Base-by-base conservation (phyloP, 106 monocot species). In the Acorus calamus region DNA sequence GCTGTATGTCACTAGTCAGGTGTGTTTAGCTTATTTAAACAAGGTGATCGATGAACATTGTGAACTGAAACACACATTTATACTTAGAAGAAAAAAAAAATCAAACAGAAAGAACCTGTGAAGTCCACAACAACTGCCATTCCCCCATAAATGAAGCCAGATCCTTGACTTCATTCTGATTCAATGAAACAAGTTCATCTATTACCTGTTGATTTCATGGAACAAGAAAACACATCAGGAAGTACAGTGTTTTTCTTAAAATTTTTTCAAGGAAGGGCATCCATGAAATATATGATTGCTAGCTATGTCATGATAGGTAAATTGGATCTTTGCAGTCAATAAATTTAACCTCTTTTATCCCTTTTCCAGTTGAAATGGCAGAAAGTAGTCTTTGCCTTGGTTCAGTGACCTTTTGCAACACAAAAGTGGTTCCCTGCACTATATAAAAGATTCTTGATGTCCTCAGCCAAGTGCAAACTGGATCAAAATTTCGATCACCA, bases 381-480 rank as follows among this genome's bases (percentile, higher is more conserved):
- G 84, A 82, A 46, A 91, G 61, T 46, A 96, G 62, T 59, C 67
- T 91, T 65, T 96, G 96, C 49, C 87, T 82, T 54, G 82, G 90
- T 60, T 91, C 87, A 58, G 49, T 72, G 67, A 60, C 67, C 71
- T 91, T 96, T 79, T 96, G 96, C 58, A 96, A 69, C 50, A 96
- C 90, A 79, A 96, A 96, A 14, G 85, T 88, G 3, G 96, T 96
- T 13, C 96, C 96, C 96, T 96, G 85, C 80, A 77, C 80, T 82
- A 86, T 66, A 28, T 28, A 28, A 28, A 28, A 28, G 28, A 28
- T 28, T 28, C 28, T 28, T 28, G 28, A 28, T 28, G 28, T 28
- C 28, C 28, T 28, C 28, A 28, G 28, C 28, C 28, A 28, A 28
- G 28, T 28, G 28, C 28, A 28, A 28, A 28, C 28, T 28, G 28